Evolutionary conservation across 2,329 filamentous ascomycete species (phyloP), one percentile per base, ranked within the genome.

Genomic region (Thermothelomyces thermophilus): DNA sequence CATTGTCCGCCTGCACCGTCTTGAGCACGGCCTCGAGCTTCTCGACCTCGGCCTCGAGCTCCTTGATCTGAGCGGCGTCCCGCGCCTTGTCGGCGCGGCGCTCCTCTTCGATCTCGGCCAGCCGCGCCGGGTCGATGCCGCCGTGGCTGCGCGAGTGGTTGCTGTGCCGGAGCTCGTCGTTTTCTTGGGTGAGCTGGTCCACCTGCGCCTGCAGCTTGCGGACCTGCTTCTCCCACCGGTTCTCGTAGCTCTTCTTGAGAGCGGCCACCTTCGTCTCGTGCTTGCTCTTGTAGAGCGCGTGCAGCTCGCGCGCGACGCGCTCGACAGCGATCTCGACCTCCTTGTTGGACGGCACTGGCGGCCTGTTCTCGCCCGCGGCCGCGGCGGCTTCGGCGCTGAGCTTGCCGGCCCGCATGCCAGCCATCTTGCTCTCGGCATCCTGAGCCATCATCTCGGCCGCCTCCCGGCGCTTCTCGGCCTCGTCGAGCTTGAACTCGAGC

Each of bases 211-310:
- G 87, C 2, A 95, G 79, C 60, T 91, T 87, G 47, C 80, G 80
- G 50, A 91, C 80, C 63, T 86, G 87, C 75, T 94, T 94, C 68
- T 95, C 89, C 80, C 89, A 93, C 48, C 91, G 83, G 41, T 80
- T 79, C 66, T 96, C 89, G 70, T 97, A 86, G 55, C 79, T 84
- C 69, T 84, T 84, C 71, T 85, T 97, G 57, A 98, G 75, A 3
- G 90, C 91, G 1, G 87, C 80, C 39, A 97, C 91, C 73, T 98
- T 98, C 55, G 84, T 88, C 72, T 97, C 91, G 66, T 98, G 93
- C 71, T 98, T 98, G 64, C 86, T 83, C 72, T 96, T 97, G 77
- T 98, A 98, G 10, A 95, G 77, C 0, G 84, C 78, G 65, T 98
- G 93, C 35, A 98, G 77, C 64, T 98, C 93, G 26, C 89, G 80